Percentiles rank a stretch among this genome's conserved stretches.
Evolutionary conservation across 495 filamentous ascomycete species (phyloP).

Genomic region (Xanthoparmelia taractica): DNA sequence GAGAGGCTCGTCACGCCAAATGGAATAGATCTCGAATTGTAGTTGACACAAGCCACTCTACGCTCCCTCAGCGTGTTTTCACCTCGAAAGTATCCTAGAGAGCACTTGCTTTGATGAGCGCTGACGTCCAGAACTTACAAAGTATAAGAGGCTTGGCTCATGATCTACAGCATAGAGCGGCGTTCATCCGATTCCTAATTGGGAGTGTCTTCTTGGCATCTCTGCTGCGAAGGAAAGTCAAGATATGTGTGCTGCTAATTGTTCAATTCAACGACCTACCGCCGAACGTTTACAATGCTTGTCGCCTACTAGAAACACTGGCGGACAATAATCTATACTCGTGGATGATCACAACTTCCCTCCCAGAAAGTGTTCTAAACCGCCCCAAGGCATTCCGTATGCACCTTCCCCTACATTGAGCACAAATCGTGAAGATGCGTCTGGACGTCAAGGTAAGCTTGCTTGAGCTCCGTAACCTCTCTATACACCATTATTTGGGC

Average conservation of each 20-base stretch:
- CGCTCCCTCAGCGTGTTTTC: too few relatives aligned
- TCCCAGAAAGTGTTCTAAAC: background rate
- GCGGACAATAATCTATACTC: background rate
- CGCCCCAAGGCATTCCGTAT: background rate
- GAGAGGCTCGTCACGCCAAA: too few relatives aligned
- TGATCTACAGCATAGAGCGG: too few relatives aligned
- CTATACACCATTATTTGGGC: background rate
- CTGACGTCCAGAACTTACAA: too few relatives aligned
- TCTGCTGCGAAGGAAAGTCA: conserved; percentile 2
- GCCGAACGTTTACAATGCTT: background rate
- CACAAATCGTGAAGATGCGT: conserved; percentile 57
- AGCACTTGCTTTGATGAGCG: too few relatives aligned
- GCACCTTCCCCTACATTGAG: conserved; percentile 1
- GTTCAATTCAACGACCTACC: background rate
- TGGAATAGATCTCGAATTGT: too few relatives aligned
- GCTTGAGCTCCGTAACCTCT: background rate
- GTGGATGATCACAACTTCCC: background rate
- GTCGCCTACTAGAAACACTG: background rate
- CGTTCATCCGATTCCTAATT: too few relatives aligned
- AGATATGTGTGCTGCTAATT: background rate
- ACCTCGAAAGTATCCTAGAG: too few relatives aligned
- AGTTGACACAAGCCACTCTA: too few relatives aligned
- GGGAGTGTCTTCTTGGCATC: too few relatives aligned
- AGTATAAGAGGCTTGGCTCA: too few relatives aligned
- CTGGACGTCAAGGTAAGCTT: conserved; percentile 80